These are phyloP conservation scores for Ploettnerulaceae sp. DNA, from an alignment of 2,329 filamentous ascomycete species.

Conservation along the genomic window DNA sequence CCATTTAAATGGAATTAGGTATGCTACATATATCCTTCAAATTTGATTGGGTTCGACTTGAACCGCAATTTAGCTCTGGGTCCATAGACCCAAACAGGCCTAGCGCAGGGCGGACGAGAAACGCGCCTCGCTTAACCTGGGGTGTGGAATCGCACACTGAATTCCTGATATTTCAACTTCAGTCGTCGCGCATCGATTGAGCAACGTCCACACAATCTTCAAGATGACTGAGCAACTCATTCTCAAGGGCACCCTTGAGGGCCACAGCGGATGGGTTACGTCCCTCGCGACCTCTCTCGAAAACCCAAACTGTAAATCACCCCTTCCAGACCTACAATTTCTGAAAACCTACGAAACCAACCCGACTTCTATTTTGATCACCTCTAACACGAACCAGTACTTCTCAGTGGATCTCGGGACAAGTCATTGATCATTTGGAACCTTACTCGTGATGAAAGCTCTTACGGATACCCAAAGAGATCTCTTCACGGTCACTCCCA, in stretches of 20 bases:
- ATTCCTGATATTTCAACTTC: conserved; percentile 5
- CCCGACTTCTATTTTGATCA: no score
- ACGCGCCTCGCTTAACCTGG: not conserved
- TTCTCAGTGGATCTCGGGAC: conserved; percentile 94
- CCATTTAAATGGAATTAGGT: no score
- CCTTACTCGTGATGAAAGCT: conserved; percentile 95
- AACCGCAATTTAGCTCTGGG: no score
- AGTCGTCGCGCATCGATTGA: conserved; percentile 15
- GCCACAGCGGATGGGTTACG: conserved; percentile 99
- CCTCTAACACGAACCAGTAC: no score
- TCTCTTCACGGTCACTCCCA: conserved; percentile 98
- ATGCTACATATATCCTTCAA: no score
- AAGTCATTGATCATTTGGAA: conserved; percentile 99
- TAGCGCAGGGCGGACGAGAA: no score
- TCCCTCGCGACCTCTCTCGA: conserved; percentile 97
- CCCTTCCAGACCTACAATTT: not conserved
- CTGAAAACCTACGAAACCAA: not conserved
- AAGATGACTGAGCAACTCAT: conserved; percentile 46
- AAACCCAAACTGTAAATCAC: conserved; percentile 77
- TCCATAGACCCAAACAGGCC: not conserved
- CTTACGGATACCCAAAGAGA: conserved; percentile 99
- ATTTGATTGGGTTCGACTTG: not conserved
- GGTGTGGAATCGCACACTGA: conserved; percentile 1
- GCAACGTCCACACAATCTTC: conserved; percentile 26
- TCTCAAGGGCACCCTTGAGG: conserved; percentile 95